These are phyloP conservation scores for Samsoniella hepiali DNA, from an alignment of 2,329 filamentous ascomycete species.

Conservation along the genomic window DNA sequence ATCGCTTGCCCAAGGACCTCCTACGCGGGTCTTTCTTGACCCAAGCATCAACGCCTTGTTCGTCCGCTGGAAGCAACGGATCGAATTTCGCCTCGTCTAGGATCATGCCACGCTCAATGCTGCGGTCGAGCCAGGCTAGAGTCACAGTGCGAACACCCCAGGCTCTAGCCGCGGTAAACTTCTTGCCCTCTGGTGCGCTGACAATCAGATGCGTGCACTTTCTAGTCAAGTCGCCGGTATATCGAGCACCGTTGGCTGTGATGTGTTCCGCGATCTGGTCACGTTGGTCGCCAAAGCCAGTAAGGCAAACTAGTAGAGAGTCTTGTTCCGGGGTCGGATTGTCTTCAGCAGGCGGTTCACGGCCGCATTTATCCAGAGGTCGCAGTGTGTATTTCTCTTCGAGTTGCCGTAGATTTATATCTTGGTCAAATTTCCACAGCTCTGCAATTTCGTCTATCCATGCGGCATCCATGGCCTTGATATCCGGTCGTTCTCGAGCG, in stretches of 20 bases:
- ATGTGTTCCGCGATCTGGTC: slow-evolving; percentile 67
- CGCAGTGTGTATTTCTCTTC: slow-evolving; percentile 65
- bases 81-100: slow-evolving; percentile 85
- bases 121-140: slow-evolving; percentile 81
- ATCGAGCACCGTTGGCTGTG: slow-evolving; percentile 70
- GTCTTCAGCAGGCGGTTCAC: slow-evolving; percentile 32
- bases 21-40: slow-evolving; percentile 47
- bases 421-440: slow-evolving; percentile 78
- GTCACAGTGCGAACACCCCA: slow-evolving; percentile 82
- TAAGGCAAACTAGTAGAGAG: slow-evolving; percentile 51
- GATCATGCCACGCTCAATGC: slow-evolving; percentile 81
- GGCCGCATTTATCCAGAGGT: slow-evolving; percentile 56
- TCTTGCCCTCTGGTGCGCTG: slow-evolving; percentile 74
- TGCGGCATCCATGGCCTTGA: slow-evolving; percentile 74
- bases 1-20: slow-evolving; percentile 55
- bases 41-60: slow-evolving; percentile 79
- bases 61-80: slow-evolving; percentile 62
- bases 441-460: slow-evolving; percentile 81
- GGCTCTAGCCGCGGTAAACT: slow-evolving; percentile 80
- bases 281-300: slow-evolving; percentile 61
- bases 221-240: slow-evolving; percentile 83
- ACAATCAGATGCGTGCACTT: slow-evolving; percentile 86
- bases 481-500: slow-evolving; percentile 80
- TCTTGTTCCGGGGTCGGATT: slow-evolving; percentile 23
- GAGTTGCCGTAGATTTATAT: slow-evolving; percentile 67